These are phyloP conservation scores for Clathrus columnatus DNA, from an alignment of 768 basidiomycete species.

Conservation along the genomic window DNA sequence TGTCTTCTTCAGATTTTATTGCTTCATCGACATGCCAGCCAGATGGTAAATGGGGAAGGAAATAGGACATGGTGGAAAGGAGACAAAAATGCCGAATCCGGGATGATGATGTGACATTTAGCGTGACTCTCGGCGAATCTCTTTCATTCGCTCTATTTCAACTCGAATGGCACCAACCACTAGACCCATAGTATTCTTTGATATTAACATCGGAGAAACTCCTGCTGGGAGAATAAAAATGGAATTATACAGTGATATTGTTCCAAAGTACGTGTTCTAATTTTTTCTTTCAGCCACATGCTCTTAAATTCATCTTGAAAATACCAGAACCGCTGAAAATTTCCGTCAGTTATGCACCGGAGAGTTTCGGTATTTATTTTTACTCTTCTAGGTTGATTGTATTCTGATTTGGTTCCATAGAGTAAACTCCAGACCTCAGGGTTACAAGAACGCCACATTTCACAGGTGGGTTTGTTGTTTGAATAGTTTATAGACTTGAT, in stretches of 20 bases:
- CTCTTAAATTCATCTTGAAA: conserved; percentile 3
- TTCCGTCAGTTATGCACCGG: conserved; percentile 96
- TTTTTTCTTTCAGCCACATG: neutral
- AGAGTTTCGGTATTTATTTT: conserved; percentile 66
- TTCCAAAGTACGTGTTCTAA: conserved; percentile 65
- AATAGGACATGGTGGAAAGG: conserved; percentile 56
- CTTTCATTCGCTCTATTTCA: neutral
- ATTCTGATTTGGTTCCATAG: conserved; percentile 26
- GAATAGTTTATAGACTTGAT: neutral
- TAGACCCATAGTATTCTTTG: conserved; percentile 94
- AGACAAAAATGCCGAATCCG: neutral
- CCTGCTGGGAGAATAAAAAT: conserved; percentile 93
- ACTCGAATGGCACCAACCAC: conserved; percentile 9
- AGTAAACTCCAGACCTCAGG: conserved; percentile 78
- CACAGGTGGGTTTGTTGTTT: conserved; percentile 54
- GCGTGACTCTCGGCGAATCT: neutral
- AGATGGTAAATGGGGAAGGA: conserved; percentile 74
- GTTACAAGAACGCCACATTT: conserved; percentile 87
- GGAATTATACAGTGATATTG: conserved; percentile 93
- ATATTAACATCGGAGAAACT: conserved; percentile 93
- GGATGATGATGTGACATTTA: neutral
- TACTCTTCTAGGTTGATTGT: neutral
- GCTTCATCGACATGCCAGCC: conserved; percentile 99
- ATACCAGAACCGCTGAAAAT: conserved; percentile 91
- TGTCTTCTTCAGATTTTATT: conserved; percentile 95